Conservation (phyloP, 2,329 filamentous ascomycete genomes). For the Aspergillus proliferans region DNA sequence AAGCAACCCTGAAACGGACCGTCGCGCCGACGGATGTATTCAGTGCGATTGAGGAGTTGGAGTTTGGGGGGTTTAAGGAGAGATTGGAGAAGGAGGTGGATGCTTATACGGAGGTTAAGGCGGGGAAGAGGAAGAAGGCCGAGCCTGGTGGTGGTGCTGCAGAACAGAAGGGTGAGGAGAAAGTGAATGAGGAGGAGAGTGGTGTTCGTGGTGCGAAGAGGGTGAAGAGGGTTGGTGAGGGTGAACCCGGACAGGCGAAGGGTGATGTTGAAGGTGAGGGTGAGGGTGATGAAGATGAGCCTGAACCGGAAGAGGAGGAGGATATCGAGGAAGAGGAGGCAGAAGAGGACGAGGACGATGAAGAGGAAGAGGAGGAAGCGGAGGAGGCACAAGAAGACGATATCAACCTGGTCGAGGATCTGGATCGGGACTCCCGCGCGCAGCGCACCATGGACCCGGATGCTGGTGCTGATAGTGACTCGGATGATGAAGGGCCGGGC, state of each 20-base stretch:
- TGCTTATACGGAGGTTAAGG: slow-evolving; percentile 39
- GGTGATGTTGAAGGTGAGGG: slow-evolving; percentile 2
- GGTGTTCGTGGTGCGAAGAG: slow-evolving; percentile 14
- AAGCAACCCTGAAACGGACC: slow-evolving; percentile 57
- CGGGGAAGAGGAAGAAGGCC: slow-evolving; percentile 41
- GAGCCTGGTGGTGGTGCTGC: slow-evolving; percentile 10
- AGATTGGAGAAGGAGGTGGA: slow-evolving; percentile 55
- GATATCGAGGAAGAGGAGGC: slow-evolving; percentile 15
- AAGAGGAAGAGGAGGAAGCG: slow-evolving; percentile 13
- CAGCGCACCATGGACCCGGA: slow-evolving; percentile 24
- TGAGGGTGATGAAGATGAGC: slow-evolving; percentile 8
- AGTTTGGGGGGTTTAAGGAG: slow-evolving; percentile 54
- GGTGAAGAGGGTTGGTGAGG: slow-evolving; percentile 12
- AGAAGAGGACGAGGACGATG: slow-evolving; percentile 22
- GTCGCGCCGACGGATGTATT: slow-evolving; percentile 57
- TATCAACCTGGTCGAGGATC: slow-evolving; percentile 33
- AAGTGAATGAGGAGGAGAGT: slow-evolving; percentile 19
- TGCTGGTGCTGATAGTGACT: slow-evolving; percentile 26
- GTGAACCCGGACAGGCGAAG: slow-evolving; percentile 5
- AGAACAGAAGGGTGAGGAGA: slow-evolving; percentile 7
- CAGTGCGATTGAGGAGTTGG: slow-evolving; percentile 53
- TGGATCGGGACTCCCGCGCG: slow-evolving; percentile 23
- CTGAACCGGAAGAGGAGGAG: slow-evolving; percentile 25
- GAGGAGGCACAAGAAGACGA: slow-evolving; percentile 26
- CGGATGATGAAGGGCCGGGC: slow-evolving; percentile 25